Base-by-base conservation (phyloP, 2,329 filamentous ascomycete species). In the Drechslerella coelobrocha region DNA sequence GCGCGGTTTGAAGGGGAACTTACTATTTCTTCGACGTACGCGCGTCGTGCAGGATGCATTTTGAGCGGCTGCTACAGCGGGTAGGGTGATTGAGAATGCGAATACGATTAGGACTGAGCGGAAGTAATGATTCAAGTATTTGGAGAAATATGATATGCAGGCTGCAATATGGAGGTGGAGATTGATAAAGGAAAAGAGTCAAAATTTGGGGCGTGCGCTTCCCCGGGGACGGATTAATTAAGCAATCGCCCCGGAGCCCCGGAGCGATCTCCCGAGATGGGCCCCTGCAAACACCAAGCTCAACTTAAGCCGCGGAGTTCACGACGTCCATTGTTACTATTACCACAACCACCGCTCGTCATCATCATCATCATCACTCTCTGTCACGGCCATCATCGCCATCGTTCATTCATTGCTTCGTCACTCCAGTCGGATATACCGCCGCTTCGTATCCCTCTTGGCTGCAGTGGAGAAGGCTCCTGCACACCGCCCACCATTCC, bases 81-180 rank as follows among this genome's bases (percentile, higher is more conserved):
- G 27, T 47, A 62, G 41, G 45, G 23, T 2, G 43, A 4, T 23
- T 34, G 10, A 2, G 14, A 21, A n/a, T 17, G 5, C 17, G 24
- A 19, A 26, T 41, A 23, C 4, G 24, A 26, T 39, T 17, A 21
- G 24, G 34, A 84, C 39, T 86, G 77, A 71, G 4, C 34, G 34
- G 4, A n/a, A 39, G 34, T 39, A 78, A 27, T 76, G 77, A 43
- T 73, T 76, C 17, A n/a, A 43, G 29, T 34, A 10, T 9, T 8
- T n/a, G 39, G 19, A 9, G 37, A 23, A 24, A 12, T 10, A 21
- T 31, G 7, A 8, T 37, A 2, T 2, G 51, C 2, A 21, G 48
- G 19, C 10, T 45, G 45, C 10, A n/a, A 19, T 4, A 14, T 41
- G 57, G 23, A 7, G 57, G 45, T 61, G 34, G 34, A 51, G 54